phyloP scores from a whole-genome alignment of 1,139 yeast species.

The Blastobotrys illinoisensis region DNA sequence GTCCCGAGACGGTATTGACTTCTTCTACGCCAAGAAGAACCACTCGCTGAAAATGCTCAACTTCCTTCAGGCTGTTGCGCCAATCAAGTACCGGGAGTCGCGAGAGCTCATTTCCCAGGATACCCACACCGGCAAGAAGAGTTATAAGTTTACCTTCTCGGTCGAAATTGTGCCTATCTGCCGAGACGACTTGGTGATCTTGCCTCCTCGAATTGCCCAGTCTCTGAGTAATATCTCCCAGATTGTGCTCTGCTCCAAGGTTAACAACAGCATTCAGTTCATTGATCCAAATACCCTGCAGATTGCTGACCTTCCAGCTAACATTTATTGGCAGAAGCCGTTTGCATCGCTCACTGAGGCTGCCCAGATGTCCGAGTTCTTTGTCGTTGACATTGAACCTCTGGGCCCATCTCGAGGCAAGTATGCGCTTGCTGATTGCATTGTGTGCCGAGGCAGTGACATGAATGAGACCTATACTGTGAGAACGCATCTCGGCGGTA shows the following conservation, averaged over 20 bases:
- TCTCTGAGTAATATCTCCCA: slow-evolving; percentile 80
- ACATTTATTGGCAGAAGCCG: slow-evolving; percentile 83
- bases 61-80: slow-evolving; percentile 79
- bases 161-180: slow-evolving; percentile 97
- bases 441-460: slow-evolving; percentile 81
- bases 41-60: slow-evolving; percentile 94
- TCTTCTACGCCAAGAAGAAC: slow-evolving; percentile 80
- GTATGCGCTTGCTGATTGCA: slow-evolving; percentile 80
- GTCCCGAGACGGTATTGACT: slow-evolving; percentile 90
- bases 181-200: slow-evolving; percentile 88
- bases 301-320: slow-evolving; percentile 67
- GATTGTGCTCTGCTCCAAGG: slow-evolving; percentile 77
- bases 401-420: slow-evolving; percentile 80
- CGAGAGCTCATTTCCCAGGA: slow-evolving; percentile 90
- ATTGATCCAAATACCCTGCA: slow-evolving; percentile 80
- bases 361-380: slow-evolving; percentile 77
- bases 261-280: slow-evolving; percentile 78
- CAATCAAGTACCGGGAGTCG: slow-evolving; percentile 78
- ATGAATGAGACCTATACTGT: slow-evolving; percentile 75
- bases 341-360: slow-evolving; percentile 74
- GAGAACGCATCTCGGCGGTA: slow-evolving; percentile 87
- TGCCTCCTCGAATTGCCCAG: slow-evolving; percentile 81
- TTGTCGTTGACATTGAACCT: slow-evolving; percentile 90
- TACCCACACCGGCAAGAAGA: slow-evolving; percentile 83
- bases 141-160: slow-evolving; percentile 86